Percentiles rank a stretch among this genome's conserved stretches.
phyloP scores from a whole-genome alignment of 257 asterid genomes.

The Fraxinus pennsylvanica region DNA sequence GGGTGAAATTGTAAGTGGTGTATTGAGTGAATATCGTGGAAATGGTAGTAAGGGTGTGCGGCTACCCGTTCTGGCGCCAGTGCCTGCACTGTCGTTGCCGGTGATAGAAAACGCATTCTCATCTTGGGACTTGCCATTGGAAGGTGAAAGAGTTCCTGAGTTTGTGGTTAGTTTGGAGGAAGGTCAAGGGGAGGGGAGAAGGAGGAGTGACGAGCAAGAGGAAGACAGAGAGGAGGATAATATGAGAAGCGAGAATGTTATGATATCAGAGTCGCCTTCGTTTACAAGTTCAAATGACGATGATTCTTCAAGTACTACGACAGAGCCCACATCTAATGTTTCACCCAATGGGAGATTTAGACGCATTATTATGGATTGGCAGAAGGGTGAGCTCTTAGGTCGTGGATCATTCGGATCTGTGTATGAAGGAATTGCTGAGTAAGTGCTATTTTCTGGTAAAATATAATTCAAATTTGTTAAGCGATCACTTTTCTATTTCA shows the following conservation, averaged over 20 bases:
- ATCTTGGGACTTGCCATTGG: conserved; percentile 49
- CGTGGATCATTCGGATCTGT: conserved; percentile 95
- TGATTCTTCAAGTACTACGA: conserved; percentile 80
- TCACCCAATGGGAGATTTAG: conserved; percentile 68
- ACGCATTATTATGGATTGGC: conserved; percentile 66
- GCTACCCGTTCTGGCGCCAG: conserved; percentile 66
- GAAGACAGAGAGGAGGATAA: conserved; percentile 33
- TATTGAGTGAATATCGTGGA: conserved; percentile 37
- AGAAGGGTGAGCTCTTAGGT: conserved; percentile 84
- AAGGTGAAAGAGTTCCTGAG: neutral
- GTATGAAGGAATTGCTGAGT: conserved; percentile 90
- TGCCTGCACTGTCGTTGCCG: conserved; percentile 58
- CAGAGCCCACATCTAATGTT: conserved; percentile 57
- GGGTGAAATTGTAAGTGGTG: conserved; percentile 18
- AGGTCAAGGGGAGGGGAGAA: neutral
- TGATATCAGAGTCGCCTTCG: conserved; percentile 55
- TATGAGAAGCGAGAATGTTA: conserved; percentile 31
- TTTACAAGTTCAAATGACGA: conserved; percentile 77
- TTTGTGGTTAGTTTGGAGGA: neutral
- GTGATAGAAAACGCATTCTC: conserved; percentile 54
- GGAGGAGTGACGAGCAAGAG: conserved; percentile 25
- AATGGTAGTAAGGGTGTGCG: conserved; percentile 69
- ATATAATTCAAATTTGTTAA: neutral
- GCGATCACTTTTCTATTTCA: neutral
- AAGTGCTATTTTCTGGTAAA: conserved; percentile 32